Percentiles rank a stretch among this genome's conserved stretches.
These are phyloP conservation scores for Apiospora saccharicola DNA, from an alignment of 2,329 filamentous ascomycete genomes.

Conservation along the genomic window DNA sequence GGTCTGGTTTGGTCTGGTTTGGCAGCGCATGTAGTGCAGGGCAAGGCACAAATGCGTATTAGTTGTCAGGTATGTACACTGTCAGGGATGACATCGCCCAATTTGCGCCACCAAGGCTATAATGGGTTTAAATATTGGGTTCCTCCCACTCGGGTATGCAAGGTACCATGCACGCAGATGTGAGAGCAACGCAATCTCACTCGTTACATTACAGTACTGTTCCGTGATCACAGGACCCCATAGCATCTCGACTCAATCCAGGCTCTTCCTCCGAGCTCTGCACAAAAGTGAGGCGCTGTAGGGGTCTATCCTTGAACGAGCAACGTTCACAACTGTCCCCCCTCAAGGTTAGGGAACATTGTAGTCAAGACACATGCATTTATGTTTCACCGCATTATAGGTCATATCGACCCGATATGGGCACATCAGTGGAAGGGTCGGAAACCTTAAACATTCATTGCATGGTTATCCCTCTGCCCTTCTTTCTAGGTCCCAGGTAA, in stretches of 20 bases:
- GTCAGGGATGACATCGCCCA: neutral
- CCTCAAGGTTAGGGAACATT: neutral
- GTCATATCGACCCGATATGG: neutral
- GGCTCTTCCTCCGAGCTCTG: neutral
- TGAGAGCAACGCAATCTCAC: slow-evolving; percentile 18
- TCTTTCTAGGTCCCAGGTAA: neutral
- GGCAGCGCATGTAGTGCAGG: neutral
- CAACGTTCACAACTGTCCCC: neutral
- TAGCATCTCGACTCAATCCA: neutral
- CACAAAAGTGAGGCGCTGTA: neutral
- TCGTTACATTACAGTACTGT: slow-evolving; percentile 18
- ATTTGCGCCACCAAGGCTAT: slow-evolving; percentile 11
- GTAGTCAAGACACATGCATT: neutral
- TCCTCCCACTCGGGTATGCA: slow-evolving; percentile 13
- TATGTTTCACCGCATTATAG: neutral
- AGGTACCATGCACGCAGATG: slow-evolving; percentile 16
- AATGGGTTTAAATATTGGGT: slow-evolving; percentile 6
- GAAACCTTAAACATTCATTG: slow-evolving; percentile 3
- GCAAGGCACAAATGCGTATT: too few species aligned
- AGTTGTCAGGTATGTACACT: neutral
- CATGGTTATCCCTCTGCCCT: neutral
- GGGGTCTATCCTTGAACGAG: neutral
- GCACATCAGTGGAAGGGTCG: neutral
- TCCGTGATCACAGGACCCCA: neutral
- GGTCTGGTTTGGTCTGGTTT: too few species aligned